Base-by-base conservation (phyloP, 2,329 filamentous ascomycete genomes). In the Sphaceloma murrayae region DNA sequence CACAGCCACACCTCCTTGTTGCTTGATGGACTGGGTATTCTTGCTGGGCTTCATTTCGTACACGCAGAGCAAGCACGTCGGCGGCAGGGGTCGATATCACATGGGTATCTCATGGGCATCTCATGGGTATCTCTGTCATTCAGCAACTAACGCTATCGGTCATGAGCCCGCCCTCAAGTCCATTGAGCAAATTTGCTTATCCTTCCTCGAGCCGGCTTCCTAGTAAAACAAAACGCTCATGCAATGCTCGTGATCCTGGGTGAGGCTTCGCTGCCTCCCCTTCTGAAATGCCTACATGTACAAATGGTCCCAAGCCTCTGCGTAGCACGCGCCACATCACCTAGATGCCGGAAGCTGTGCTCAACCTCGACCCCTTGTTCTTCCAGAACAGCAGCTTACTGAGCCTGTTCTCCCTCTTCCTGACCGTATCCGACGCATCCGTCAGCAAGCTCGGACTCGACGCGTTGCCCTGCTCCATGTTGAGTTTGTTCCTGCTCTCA, bases 331-430 rank as follows among this genome's bases (percentile, higher is more conserved):
- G 11, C 36, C 24, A 40, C 7, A 40, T 29, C 22, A 13, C 13
- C 36, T 40, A 40, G 22, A 40, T 29, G 14, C 24, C 24, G 42
- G 34, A 43, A 44, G 36, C 18, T 39, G 27, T 46, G 45, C 16
- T 39, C 34, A 32, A 19, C 6, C 42, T 24, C 21, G 42, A 43
- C 22, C 45, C 52, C 55, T 72, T 77, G 7, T 70, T 68, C 62
- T 82, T 85, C 82, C 82, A 88, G 60, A 88, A 88, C 71, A 86
- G 78, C 66, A 87, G 71, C 42, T 81, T 80, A 58, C 83, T 82
- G 27, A 87, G 64, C 21, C 82, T 74, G 58, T 78, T 83, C 27
- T 76, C 68, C 59, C 78, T 82, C 58, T 77, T 78, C 53, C 67
- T 66, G 46, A 40, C 43, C 4, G 45, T 43, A 2, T 48, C 30